Evolutionary conservation across 139 green algal genomes (phyloP).

Genomic region (Nannochloris sp.): DNA sequence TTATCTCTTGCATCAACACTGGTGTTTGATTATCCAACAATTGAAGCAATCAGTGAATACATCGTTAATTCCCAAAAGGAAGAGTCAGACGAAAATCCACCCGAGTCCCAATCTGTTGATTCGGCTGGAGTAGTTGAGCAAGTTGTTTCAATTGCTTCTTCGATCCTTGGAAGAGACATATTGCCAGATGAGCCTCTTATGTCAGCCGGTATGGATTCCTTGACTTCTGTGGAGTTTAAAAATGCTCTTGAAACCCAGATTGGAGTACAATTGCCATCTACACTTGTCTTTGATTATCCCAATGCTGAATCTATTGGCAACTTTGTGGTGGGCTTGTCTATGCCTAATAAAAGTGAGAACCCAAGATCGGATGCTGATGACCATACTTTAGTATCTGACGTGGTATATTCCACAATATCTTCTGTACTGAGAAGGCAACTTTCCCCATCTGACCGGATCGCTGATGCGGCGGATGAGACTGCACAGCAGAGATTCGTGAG

Average conservation of each 20-base stretch:
- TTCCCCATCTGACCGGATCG: not conserved
- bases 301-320: slow-evolving; percentile 12
- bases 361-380: not conserved
- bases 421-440: not conserved
- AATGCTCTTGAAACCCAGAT: slow-evolving; percentile 37
- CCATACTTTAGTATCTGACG: not conserved
- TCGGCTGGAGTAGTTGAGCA: not conserved
- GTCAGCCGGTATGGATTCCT: slow-evolving; percentile 62
- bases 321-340: not conserved
- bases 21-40: slow-evolving; percentile 50
- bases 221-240: slow-evolving; percentile 63
- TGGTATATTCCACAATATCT: not conserved
- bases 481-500: not conserved
- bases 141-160: slow-evolving; percentile 1
- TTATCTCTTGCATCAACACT: slow-evolving; percentile 30
- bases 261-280: slow-evolving; percentile 36
- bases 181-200: slow-evolving; percentile 50
- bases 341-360: not conserved
- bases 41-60: slow-evolving; percentile 21
- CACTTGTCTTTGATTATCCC: slow-evolving; percentile 55
- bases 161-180: slow-evolving; percentile 32
- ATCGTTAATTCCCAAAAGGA: slow-evolving; percentile 10
- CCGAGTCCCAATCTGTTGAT: not conserved
- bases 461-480: not conserved
- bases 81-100: not conserved